Conservation (phyloP, 495 filamentous ascomycete genomes). For the Penicillium lagena region DNA sequence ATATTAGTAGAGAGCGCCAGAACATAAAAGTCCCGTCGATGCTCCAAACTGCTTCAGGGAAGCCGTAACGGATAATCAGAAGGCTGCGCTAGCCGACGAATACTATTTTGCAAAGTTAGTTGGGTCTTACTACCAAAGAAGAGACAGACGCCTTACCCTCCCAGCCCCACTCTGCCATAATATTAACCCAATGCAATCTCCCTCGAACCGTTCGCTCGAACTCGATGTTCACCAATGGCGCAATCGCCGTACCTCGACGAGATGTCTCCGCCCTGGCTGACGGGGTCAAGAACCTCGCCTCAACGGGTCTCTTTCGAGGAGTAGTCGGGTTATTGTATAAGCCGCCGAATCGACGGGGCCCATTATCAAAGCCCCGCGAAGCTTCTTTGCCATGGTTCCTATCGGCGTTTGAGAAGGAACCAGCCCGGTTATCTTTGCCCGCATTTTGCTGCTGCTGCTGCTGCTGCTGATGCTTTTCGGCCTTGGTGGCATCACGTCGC, state of each 20-base stretch:
- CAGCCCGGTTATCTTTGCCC: too few species aligned
- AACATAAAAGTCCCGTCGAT: too few species aligned
- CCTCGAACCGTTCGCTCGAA: slow-evolving; percentile 62
- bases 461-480: slow-evolving; percentile 20
- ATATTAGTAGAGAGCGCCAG: not conserved
- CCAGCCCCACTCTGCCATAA: slow-evolving; percentile 77
- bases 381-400: slow-evolving; percentile 3
- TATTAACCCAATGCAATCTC: slow-evolving; percentile 66
- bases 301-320: slow-evolving; percentile 6
- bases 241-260: slow-evolving; percentile 25
- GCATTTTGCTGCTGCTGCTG: not conserved
- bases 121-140: not conserved
- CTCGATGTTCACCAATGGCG: slow-evolving; percentile 46
- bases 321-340: slow-evolving; percentile 4
- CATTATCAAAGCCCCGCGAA: slow-evolving; percentile 1
- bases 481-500: slow-evolving; percentile 44
- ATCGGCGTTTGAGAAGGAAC: slow-evolving; percentile 5
- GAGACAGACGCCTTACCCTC: slow-evolving; percentile 50
- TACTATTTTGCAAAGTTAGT: not conserved
- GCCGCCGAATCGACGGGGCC: not conserved
- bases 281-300: not conserved
- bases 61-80: not conserved
- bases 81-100: not conserved
- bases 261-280: slow-evolving; percentile 3
- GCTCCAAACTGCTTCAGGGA: too few species aligned